Percentiles rank a stretch among this genome's conserved stretches.
Conservation (phyloP, 495 filamentous ascomycete genomes). For the Amphirosellinia nigrospora region DNA sequence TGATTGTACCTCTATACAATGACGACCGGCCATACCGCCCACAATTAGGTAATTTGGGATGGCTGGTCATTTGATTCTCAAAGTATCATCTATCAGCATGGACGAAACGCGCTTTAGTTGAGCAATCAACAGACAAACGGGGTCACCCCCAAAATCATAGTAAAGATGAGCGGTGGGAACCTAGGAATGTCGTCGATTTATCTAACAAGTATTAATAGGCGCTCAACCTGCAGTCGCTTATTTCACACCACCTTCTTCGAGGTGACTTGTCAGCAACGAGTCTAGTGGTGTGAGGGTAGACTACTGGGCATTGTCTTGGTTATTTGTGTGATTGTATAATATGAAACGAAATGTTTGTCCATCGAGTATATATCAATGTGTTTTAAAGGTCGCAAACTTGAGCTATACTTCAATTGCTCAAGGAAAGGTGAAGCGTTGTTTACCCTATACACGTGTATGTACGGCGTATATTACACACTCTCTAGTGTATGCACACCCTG, state of each 20-base stretch:
- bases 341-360: not conserved
- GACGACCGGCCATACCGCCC: not conserved
- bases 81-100: not conserved
- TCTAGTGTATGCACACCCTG: not conserved
- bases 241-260: not conserved
- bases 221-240: not conserved
- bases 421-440: not conserved
- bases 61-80: not conserved
- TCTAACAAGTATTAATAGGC: not conserved
- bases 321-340: slow-evolving; percentile 4
- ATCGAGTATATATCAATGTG: not conserved
- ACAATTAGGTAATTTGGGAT: not conserved
- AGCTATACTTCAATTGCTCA: not conserved
- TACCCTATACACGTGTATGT: too few relatives aligned
- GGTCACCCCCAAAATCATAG: not conserved
- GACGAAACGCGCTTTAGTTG: not conserved
- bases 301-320: not conserved
- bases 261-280: not conserved
- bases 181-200: not conserved
- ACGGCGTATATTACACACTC: too few relatives aligned
- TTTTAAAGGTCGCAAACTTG: not conserved
- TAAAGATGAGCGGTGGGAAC: not conserved
- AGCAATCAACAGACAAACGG: too few relatives aligned
- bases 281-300: not conserved
- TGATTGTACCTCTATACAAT: too few relatives aligned